A percentile compares a stretch with the other conserved stretches of the same genome.
phyloP scores from a whole-genome alignment of 805 yeast genomes.

The Teunomyces kruisii region DNA sequence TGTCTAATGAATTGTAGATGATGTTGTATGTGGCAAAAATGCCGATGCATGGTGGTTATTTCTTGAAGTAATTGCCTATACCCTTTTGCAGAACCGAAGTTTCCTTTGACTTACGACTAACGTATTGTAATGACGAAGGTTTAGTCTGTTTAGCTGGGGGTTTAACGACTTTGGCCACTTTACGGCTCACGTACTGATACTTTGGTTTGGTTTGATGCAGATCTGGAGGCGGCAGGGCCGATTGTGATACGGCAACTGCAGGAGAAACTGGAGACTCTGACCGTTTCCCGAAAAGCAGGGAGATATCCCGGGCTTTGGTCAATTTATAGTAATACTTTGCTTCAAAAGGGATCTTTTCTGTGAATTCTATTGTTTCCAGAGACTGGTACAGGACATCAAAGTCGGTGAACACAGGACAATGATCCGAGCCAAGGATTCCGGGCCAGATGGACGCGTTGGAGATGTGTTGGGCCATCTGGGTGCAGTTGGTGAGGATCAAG shows the following conservation, averaged over 20 bases:
- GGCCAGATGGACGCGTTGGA: slow-evolving; percentile 62
- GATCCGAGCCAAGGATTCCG: slow-evolving; percentile 81
- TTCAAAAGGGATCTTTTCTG: slow-evolving; percentile 17
- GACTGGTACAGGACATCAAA: slow-evolving; percentile 28
- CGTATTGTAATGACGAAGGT: slow-evolving; percentile 11
- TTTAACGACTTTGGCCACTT: slow-evolving; percentile 2
- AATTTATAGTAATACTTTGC: slow-evolving; percentile 20
- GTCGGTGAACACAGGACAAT: slow-evolving; percentile 86
- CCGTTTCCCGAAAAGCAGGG: slow-evolving; percentile 22
- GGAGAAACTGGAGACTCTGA: not conserved
- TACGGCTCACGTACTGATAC: slow-evolving; percentile 19
- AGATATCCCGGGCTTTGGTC: slow-evolving; percentile 31
- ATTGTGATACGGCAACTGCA: not conserved
- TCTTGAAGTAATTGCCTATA: slow-evolving; percentile 2
- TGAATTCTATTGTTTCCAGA: not conserved
- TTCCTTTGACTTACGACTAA: slow-evolving; percentile 12
- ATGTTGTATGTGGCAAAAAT: too few relatives aligned
- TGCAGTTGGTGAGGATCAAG: slow-evolving; percentile 54
- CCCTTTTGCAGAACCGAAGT: not conserved
- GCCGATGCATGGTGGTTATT: not conserved
- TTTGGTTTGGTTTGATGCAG: slow-evolving; percentile 6
- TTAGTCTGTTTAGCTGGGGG: not conserved
- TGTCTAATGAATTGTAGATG: not conserved
- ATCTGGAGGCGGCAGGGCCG: not conserved
- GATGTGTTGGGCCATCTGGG: slow-evolving; percentile 29